Percentiles rank a stretch among this genome's conserved stretches.
phyloP scores from a whole-genome alignment of 2,329 filamentous ascomycete species.

The Pyrenophora teres region DNA sequence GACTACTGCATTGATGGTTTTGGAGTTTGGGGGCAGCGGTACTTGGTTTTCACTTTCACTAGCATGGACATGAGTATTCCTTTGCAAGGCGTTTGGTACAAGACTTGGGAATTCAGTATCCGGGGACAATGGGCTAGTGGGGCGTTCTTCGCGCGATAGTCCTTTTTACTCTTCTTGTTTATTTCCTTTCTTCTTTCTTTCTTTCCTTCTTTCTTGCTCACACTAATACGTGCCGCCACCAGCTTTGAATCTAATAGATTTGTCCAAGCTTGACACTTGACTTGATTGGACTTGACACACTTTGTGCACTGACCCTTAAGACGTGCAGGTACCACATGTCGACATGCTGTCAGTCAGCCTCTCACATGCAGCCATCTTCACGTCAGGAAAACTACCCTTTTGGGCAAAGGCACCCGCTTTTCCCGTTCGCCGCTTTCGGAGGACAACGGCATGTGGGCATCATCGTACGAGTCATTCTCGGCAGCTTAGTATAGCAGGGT shows the following conservation, averaged over 20 bases:
- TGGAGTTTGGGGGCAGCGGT: conserved; percentile 7
- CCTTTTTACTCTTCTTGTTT: no score
- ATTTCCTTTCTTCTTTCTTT: background rate
- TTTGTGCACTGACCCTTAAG: background rate
- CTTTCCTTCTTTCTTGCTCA: background rate
- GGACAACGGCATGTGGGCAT: conserved; percentile 17
- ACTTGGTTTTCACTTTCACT: background rate
- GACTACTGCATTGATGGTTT: conserved; percentile 18
- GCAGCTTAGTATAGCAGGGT: conserved; percentile 13
- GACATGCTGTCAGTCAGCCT: background rate
- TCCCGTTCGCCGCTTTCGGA: conserved; percentile 12
- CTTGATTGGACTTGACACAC: background rate
- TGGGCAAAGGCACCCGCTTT: conserved; percentile 7
- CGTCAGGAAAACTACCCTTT: conserved; percentile 3
- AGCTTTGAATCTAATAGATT: conserved; percentile 4
- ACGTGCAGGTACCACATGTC: background rate
- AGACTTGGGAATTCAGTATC: conserved; percentile 5
- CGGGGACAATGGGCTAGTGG: conserved; percentile 1
- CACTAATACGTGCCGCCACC: background rate
- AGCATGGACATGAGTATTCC: conserved; percentile 12
- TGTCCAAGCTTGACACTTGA: background rate
- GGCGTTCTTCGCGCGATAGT: background rate
- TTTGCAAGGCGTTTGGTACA: conserved; percentile 16
- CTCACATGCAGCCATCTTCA: no score
- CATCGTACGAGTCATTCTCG: conserved; percentile 14